Evolutionary conservation across 306 rosid genomes (phyloP).

Genomic region (Ceratonia siliqua): DNA sequence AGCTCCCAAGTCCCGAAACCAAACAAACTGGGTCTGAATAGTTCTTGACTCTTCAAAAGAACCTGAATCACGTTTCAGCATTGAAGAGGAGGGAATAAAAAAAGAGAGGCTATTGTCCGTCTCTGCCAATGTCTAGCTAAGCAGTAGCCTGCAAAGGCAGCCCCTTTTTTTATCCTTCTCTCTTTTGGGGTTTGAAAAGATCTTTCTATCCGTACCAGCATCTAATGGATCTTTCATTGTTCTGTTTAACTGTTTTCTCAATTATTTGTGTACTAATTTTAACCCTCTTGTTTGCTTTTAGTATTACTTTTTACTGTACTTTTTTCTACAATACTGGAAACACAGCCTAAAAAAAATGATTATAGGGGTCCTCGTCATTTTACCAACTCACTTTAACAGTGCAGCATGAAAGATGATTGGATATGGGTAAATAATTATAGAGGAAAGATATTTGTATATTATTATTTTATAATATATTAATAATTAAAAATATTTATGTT

Average conservation of each 20-base stretch:
- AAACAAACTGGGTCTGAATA: background rate
- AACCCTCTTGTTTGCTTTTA: conserved; percentile 3
- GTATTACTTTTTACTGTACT: background rate
- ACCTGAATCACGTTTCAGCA: conserved; percentile 28
- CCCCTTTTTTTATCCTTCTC: background rate
- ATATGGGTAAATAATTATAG: background rate
- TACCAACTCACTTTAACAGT: background rate
- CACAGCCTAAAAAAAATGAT: background rate
- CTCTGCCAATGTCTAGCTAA: background rate
- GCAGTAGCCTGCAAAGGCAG: background rate
- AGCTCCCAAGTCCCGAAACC: background rate
- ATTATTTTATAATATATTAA: too few species aligned
- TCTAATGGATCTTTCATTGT: conserved; percentile 7
- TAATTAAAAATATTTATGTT: too few species aligned
- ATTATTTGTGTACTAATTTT: conserved; percentile 29
- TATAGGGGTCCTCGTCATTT: background rate
- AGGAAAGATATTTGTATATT: too few species aligned
- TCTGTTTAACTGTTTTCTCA: conserved; percentile 13
- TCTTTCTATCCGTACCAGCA: conserved; percentile 26
- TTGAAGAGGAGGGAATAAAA: conserved; percentile 25
- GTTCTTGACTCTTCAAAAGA: conserved; percentile 4
- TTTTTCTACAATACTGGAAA: background rate
- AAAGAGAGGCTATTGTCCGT: background rate
- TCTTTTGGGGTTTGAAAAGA: conserved; percentile 27
- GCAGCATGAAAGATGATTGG: too few species aligned